Evolutionary conservation across 225 moss, liverwort and hornwort genomes (phyloP).

Genomic region (Bryoerythrophyllum caledonicum): DNA sequence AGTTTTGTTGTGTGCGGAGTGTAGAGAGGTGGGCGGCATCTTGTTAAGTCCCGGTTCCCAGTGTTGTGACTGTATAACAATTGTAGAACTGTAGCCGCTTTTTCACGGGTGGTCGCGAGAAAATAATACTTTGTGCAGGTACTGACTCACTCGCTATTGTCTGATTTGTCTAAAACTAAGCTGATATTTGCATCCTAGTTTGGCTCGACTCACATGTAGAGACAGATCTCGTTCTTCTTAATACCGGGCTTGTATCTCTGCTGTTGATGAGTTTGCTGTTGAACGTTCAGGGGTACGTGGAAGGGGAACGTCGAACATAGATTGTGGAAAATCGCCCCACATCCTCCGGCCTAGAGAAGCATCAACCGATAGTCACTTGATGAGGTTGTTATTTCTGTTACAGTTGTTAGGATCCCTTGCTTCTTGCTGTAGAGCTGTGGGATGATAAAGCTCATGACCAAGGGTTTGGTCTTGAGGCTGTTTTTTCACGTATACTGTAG

Average conservation of each 20-base stretch:
- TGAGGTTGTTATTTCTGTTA: too few species aligned
- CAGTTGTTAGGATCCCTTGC: too few species aligned
- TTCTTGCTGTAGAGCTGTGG: too few species aligned
- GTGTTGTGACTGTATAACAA: background rate
- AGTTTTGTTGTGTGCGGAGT: conserved; percentile 34
- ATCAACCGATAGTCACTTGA: too few species aligned
- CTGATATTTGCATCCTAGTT: background rate
- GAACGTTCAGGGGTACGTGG: too few species aligned
- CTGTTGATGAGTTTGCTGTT: background rate
- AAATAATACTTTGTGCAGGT: conserved; percentile 4
- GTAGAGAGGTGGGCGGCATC: conserved; percentile 31
- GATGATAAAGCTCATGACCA: too few species aligned
- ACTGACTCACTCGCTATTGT: background rate
- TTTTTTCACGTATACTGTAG: too few species aligned
- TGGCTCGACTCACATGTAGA: background rate
- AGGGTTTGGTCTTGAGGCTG: too few species aligned
- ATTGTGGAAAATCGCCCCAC: too few species aligned
- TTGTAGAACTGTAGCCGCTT: conserved; percentile 10
- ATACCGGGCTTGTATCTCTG: background rate
- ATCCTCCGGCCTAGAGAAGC: too few species aligned
- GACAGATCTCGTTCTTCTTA: background rate
- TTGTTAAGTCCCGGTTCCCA: conserved; percentile 18
- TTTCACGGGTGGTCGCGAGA: conserved; percentile 8
- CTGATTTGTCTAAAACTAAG: background rate
- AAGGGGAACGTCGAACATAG: too few species aligned